Evolutionary conservation across 2,329 filamentous ascomycete species (phyloP).

Genomic region (Colletotrichum viniferum): DNA sequence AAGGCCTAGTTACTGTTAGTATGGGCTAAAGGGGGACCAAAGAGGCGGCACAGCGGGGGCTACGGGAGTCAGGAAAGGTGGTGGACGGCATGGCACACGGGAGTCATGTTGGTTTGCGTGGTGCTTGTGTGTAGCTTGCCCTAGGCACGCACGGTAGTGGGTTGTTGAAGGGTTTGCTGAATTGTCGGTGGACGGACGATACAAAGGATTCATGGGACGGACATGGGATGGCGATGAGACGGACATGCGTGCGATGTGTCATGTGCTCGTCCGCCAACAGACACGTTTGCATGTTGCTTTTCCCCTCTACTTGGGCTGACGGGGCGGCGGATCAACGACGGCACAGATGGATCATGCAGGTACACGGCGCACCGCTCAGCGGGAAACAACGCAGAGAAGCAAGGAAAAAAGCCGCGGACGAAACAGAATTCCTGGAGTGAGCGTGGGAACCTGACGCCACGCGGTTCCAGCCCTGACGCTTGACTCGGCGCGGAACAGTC

Average conservation of each 20-base stretch:
- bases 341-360: conserved; percentile 3
- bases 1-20: neutral
- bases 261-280: neutral
- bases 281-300: neutral
- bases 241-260: neutral
- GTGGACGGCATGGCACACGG: neutral
- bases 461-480: conserved; percentile 7
- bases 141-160: neutral
- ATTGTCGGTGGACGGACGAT: neutral
- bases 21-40: neutral
- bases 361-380: neutral
- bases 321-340: neutral
- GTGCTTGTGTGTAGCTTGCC: neutral
- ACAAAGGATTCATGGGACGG: neutral
- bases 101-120: neutral
- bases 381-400: neutral
- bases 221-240: neutral
- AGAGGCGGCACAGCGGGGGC: neutral
- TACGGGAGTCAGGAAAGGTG: neutral
- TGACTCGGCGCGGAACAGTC: conserved; percentile 13
- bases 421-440: neutral
- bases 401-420: neutral
- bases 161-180: neutral
- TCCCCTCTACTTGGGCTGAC: neutral
- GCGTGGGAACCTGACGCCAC: neutral